Conservation (phyloP, 768 basidiomycete species). For the Pleurotus eryngii region DNA sequence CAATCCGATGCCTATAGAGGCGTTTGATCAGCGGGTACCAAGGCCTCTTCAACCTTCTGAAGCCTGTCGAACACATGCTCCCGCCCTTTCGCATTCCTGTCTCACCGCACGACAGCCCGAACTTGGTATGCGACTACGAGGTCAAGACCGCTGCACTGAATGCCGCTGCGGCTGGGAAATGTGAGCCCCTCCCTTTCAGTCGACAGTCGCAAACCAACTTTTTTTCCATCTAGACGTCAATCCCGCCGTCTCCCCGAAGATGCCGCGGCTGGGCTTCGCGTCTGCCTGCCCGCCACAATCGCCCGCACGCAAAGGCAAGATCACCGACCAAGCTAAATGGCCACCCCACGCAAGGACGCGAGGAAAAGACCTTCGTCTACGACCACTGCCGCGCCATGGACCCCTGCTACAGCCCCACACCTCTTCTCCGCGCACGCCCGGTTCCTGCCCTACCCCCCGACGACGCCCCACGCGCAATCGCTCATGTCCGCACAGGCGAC, state of each 20-base stretch:
- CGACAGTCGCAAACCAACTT: neutral
- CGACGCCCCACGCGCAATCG: constrained; percentile 14
- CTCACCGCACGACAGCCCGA: constrained; percentile 48
- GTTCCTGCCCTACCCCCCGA: constrained; percentile 35
- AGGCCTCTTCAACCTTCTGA: constrained; percentile 35
- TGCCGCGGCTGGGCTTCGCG: constrained; percentile 18
- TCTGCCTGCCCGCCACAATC: constrained; percentile 30
- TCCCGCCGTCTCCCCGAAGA: constrained; percentile 12
- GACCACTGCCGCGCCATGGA: constrained; percentile 41
- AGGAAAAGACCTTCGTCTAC: constrained; percentile 37
- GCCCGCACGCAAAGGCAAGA: constrained; percentile 22
- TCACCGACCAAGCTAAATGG: constrained; percentile 19
- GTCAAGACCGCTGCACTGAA: constrained; percentile 28
- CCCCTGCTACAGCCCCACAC: constrained; percentile 36
- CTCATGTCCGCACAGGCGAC: too few relatives aligned
- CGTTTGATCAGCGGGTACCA: constrained; percentile 27
- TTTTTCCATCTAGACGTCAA: constrained; percentile 16
- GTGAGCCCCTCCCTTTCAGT: constrained; percentile 20
- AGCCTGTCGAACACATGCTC: constrained; percentile 35
- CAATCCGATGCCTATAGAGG: constrained; percentile 22
- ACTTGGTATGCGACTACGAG: constrained; percentile 33
- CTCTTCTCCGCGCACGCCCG: constrained; percentile 39
- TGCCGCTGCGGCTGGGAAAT: constrained; percentile 33
- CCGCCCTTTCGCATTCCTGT: constrained; percentile 50
- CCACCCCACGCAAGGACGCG: constrained; percentile 17